Conservation (phyloP, 2,329 filamentous ascomycete species). For the Ophiosphaerella narmari region DNA sequence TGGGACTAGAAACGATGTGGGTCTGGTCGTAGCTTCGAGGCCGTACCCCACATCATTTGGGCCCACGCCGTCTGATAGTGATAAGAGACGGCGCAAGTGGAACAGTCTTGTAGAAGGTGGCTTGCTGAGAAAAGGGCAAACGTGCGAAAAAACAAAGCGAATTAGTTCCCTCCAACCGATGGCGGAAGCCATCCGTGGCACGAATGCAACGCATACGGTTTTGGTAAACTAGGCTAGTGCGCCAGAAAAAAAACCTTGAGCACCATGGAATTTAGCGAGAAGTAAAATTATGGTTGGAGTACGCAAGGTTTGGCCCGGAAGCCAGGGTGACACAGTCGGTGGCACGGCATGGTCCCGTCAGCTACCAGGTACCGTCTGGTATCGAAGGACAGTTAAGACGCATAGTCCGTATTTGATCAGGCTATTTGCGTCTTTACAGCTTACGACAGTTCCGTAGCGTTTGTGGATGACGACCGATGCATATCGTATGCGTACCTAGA, state of each 20-base stretch:
- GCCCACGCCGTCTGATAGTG: slow-evolving; percentile 5
- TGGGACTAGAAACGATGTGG: slow-evolving; percentile 3
- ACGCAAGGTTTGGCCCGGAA: slow-evolving; percentile 8
- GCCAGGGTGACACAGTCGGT: slow-evolving; percentile 9
- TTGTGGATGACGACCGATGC: slow-evolving; percentile 8
- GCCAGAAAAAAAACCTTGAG: slow-evolving; percentile 1
- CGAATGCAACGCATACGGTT: slow-evolving; percentile 8
- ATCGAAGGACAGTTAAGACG: slow-evolving; percentile 5
- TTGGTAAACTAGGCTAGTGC: background rate
- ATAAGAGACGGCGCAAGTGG: slow-evolving; percentile 6
- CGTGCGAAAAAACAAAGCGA: slow-evolving; percentile 7
- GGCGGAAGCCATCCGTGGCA: slow-evolving; percentile 6
- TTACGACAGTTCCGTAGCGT: slow-evolving; percentile 13
- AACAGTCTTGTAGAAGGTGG: slow-evolving; percentile 6
- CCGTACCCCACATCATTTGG: slow-evolving; percentile 13
- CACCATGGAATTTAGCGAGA: slow-evolving; percentile 4
- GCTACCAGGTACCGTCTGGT: slow-evolving; percentile 2
- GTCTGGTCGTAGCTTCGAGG: slow-evolving; percentile 7
- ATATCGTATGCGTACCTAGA: slow-evolving; percentile 18
- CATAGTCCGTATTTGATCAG: slow-evolving; percentile 1
- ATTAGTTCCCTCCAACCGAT: slow-evolving; percentile 7
- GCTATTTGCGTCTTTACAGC: slow-evolving; percentile 10
- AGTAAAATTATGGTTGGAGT: slow-evolving; percentile 18
- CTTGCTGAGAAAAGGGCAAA: slow-evolving; percentile 8
- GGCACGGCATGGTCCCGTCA: slow-evolving; percentile 8